Conservation (phyloP, 257 asterid genomes). For the Sherardia arvensis region DNA sequence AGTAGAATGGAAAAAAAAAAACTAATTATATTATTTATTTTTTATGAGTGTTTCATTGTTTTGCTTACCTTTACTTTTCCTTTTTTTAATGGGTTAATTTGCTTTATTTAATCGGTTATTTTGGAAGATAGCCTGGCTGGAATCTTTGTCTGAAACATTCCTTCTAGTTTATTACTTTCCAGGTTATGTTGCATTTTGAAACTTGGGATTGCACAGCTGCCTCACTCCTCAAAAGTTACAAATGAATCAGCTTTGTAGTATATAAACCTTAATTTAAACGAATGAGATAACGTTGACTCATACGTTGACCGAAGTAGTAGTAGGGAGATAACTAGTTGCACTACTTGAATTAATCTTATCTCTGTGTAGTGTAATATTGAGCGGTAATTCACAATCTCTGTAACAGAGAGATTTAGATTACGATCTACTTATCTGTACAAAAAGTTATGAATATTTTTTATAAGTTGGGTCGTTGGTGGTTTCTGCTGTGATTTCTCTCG, state of each 20-base stretch:
- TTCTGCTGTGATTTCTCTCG: no score
- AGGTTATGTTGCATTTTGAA: constrained; percentile 17
- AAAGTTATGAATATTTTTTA: no score
- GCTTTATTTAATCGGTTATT: constrained; percentile 13
- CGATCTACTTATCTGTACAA: no score
- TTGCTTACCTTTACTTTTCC: not conserved
- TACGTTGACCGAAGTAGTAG: not conserved
- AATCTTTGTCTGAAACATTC: constrained; percentile 31
- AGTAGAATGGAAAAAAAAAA: no score
- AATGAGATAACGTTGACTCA: not conserved
- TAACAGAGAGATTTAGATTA: no score
- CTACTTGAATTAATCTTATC: no score
- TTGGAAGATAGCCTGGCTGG: constrained; percentile 19
- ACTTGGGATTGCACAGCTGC: not conserved
- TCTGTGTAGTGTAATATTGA: no score
- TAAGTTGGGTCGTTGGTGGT: no score
- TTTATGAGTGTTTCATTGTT: no score
- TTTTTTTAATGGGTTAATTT: not conserved
- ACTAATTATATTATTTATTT: no score
- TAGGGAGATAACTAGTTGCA: no score
- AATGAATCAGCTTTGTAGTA: not conserved
- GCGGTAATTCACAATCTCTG: no score
- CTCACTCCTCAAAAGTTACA: not conserved
- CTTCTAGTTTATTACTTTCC: constrained; percentile 31
- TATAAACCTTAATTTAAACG: not conserved